Evolutionary conservation across 2,329 filamentous ascomycete genomes (phyloP), one percentile per base, ranked within the genome.

Genomic region (Ophiostoma novo-ulmi): DNA sequence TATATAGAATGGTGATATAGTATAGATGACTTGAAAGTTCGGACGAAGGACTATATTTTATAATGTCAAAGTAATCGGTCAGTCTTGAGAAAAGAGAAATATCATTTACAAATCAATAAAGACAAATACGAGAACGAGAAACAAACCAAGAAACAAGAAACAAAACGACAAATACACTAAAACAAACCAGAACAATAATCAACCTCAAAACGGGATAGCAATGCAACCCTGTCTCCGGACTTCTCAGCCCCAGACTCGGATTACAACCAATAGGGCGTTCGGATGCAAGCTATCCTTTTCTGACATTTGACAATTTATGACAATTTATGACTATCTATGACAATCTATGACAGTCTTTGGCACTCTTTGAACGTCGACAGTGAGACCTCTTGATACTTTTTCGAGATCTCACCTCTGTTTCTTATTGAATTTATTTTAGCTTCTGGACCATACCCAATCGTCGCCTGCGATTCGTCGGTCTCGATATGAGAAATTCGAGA

Each of bases 201-300:
- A 44, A 44, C 11, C 39, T 13, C 11, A 44, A 44, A 44, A 44
- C 39, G 14, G 6, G 5, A 11, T 44, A 44, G 39, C 39, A 44
- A 44, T 13, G 11, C 52, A 26, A 17, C n/a, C 58, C 58, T 35
- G 22, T 11, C 22, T 17, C 55, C 58, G 13, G 13, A 61, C 58
- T 31, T 35, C 44, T 26, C 58, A 63, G 58, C 58, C 52, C 52
- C 52, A 58, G n/a, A 58, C 52, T 63, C 58, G 58, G 26, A 35
- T 7, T 35, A 5, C 26, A 35, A 35, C 58, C 58, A 63, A 63
- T 63, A 63, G 14, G 55, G 13, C 26, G 58, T 14, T 26, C 58
- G 22, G 22, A 11, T 63, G 58, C 58, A 63, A 63, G 58, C 58
- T 26, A 8, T 63, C 58, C 26, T 31, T 5, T 11, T 58, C 52